Evolutionary conservation across 2,329 filamentous ascomycete genomes (phyloP).

Genomic region (Claviceps humidiphila): DNA sequence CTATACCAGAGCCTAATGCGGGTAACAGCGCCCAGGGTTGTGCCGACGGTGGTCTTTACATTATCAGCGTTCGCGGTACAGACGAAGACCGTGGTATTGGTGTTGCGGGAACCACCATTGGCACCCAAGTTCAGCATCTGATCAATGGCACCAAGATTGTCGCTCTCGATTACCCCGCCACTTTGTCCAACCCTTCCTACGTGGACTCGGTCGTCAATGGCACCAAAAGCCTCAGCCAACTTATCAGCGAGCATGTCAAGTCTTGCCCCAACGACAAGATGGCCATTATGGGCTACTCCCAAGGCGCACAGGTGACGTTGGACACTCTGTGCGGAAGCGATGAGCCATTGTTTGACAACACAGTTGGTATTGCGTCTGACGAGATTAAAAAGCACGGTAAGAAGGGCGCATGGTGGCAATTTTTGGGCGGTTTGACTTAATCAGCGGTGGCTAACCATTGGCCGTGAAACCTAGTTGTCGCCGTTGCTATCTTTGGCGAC

Average conservation of each 20-base stretch:
- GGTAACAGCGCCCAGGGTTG: conserved; percentile 16
- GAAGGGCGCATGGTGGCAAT: neutral
- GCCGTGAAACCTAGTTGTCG: conserved; percentile 20
- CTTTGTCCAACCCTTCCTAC: conserved; percentile 19
- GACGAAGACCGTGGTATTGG: conserved; percentile 22
- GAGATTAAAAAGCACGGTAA: conserved; percentile 22
- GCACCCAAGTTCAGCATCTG: conserved; percentile 17
- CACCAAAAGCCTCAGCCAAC: conserved; percentile 16
- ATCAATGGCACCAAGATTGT: conserved; percentile 22
- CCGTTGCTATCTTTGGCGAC: conserved; percentile 27
- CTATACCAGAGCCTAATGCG: conserved; percentile 14
- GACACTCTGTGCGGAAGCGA: conserved; percentile 26
- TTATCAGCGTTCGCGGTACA: conserved; percentile 27
- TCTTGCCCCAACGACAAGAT: conserved; percentile 26
- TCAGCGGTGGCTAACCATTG: neutral
- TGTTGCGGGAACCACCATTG: conserved; percentile 17
- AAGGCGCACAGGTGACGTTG: conserved; percentile 26
- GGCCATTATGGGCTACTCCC: conserved; percentile 28
- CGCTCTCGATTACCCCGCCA: conserved; percentile 26
- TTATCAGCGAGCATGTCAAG: conserved; percentile 19
- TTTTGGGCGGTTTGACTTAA: neutral
- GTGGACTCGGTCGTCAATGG: conserved; percentile 22
- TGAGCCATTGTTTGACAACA: conserved; percentile 15
- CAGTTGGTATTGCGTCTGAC: conserved; percentile 13
- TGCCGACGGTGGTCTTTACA: conserved; percentile 24